Percentiles rank a stretch among this genome's conserved stretches.
Conservation (phyloP, 2,329 filamentous ascomycete genomes). For the Ophiostoma triangulosporum region DNA sequence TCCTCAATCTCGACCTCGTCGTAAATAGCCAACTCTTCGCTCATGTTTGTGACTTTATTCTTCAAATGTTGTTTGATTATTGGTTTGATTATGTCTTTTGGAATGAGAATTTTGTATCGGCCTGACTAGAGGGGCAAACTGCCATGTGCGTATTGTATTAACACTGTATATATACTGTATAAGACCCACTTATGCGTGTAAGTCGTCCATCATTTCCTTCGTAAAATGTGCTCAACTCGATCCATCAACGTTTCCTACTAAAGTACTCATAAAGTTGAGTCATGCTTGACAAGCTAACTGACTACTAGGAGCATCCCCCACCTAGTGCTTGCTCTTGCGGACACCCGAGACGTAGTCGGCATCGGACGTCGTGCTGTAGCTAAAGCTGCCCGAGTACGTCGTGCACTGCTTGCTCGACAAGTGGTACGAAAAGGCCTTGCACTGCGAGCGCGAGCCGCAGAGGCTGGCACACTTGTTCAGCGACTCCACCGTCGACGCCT, state of each 20-base stretch:
- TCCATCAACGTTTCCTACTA: too few relatives aligned
- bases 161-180: constrained; percentile 2
- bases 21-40: constrained; percentile 65
- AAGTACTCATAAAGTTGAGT: too few relatives aligned
- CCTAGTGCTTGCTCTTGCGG: not conserved
- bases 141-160: not conserved
- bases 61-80: not conserved
- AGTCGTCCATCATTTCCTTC: not conserved
- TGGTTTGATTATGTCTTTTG: not conserved
- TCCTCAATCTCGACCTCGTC: constrained; percentile 99
- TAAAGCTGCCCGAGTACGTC: not conserved
- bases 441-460: not conserved
- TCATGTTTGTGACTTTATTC: constrained; percentile 25
- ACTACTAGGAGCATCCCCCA: too few relatives aligned
- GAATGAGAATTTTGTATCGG: not conserved
- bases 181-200: constrained; percentile 4
- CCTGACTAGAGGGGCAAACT: constrained; percentile 3
- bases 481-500: not conserved
- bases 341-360: not conserved
- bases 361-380: not conserved
- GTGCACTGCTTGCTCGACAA: constrained; percentile 2
- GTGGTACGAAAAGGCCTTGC: constrained; percentile 7
- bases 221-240: not conserved
- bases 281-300: too few relatives aligned
- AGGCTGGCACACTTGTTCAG: constrained; percentile 3